Evolutionary conservation across 2,329 filamentous ascomycete species (phyloP).

Genomic region (Sporothrix protearum): DNA sequence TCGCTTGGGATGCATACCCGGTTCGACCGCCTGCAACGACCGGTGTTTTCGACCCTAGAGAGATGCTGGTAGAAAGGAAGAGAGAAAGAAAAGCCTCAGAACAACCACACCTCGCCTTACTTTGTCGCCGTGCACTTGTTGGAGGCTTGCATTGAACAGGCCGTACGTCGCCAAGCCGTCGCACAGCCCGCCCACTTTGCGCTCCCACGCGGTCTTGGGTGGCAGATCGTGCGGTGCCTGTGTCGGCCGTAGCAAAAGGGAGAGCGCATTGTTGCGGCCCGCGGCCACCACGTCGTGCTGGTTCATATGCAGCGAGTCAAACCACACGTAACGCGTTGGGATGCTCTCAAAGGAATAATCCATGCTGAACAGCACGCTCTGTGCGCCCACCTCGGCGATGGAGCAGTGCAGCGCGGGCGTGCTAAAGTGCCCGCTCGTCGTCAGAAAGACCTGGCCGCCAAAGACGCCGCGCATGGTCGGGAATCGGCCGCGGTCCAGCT

Average conservation of each 20-base stretch:
- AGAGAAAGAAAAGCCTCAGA: not conserved
- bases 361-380: slow-evolving; percentile 31
- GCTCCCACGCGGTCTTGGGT: slow-evolving; percentile 27
- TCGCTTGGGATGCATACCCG: not conserved
- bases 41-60: not conserved
- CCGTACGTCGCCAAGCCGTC: slow-evolving; percentile 28
- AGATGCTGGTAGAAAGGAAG: not conserved
- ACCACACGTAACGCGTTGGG: slow-evolving; percentile 31
- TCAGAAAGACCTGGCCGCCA: slow-evolving; percentile 30
- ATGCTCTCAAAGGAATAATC: slow-evolving; percentile 33
- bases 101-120: not conserved
- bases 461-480: slow-evolving; percentile 31
- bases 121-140: slow-evolving; percentile 13
- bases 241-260: slow-evolving; percentile 27
- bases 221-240: slow-evolving; percentile 25
- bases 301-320: slow-evolving; percentile 29
- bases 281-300: slow-evolving; percentile 29
- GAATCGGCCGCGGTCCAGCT: slow-evolving; percentile 29
- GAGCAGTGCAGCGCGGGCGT: slow-evolving; percentile 31
- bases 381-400: slow-evolving; percentile 30
- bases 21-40: not conserved
- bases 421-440: slow-evolving; percentile 32
- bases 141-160: slow-evolving; percentile 27
- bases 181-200: slow-evolving; percentile 28
- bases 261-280: slow-evolving; percentile 30